Evolutionary conservation across 202 grass and related monocot genomes (phyloP), one percentile per base, ranked within the genome.

Genomic region (Panicum virgatum): DNA sequence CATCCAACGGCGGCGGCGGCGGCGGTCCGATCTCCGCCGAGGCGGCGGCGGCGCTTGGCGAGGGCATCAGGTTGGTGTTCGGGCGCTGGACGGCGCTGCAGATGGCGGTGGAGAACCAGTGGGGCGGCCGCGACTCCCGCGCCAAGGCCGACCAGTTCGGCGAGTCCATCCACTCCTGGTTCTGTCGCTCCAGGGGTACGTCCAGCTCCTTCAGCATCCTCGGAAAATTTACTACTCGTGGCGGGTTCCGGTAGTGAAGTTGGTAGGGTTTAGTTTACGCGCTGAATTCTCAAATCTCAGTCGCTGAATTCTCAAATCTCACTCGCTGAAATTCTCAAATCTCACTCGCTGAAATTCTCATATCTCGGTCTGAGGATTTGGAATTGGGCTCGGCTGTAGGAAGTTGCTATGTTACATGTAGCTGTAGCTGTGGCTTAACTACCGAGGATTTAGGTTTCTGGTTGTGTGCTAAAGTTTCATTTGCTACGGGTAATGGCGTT

Each of bases 91-190:
- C 90, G 29, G 95, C 90, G 27, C 83, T 97, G 29, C 94, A 89
- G 90, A 94, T 98, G 92, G 96, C 92, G 34, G 84, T 98, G 62
- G 90, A 94, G 85, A 93, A 93, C 47, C 75, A 78, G 80, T 98
- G 96, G 96, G 96, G 96, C 37, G 92, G 89, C 38, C 88, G 82
- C 64, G 88, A 95, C 20, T 95, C 96, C 52, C 87, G 85, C 22
- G 40, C 38, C 72, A 98, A 98, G 80, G 87, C 92, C 14, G 87
- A 96, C 68, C 79, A 92, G 70, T 76, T 99, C 50, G 78, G 73
- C 68, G 57, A 64, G 19, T 80, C 68, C 56, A 79, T 98, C 52
- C 78, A 88, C 74, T 91, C 85, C 39, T 98, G 89, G 87, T 98
- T 95, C 77, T 60, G 56, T 53, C 27, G 52, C 48, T 72, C 90